Percentiles rank a stretch among this genome's conserved stretches.
Evolutionary conservation across 805 yeast genomes (phyloP).

Genomic region (Zygoascus ofunaensis): DNA sequence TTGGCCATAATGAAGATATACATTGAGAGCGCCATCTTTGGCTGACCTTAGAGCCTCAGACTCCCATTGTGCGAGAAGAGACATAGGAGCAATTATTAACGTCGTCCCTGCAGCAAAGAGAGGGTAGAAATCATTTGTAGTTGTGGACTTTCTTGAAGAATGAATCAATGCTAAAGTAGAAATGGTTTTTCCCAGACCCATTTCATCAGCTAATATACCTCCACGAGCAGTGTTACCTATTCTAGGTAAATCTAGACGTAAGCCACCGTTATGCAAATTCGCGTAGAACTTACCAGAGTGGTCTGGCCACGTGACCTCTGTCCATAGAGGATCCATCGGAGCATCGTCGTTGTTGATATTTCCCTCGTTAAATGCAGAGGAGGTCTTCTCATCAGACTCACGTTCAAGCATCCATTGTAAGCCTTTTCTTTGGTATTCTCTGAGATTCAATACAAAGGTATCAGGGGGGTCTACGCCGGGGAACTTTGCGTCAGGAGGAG

Average conservation of each 20-base stretch:
- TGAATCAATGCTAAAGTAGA: slow-evolving; percentile 68
- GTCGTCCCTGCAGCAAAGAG: slow-evolving; percentile 56
- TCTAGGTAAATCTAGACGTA: slow-evolving; percentile 58
- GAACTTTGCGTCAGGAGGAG: slow-evolving; percentile 47
- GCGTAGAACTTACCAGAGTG: slow-evolving; percentile 48
- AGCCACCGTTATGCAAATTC: slow-evolving; percentile 71
- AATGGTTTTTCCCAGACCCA: slow-evolving; percentile 94
- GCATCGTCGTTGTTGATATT: slow-evolving; percentile 30
- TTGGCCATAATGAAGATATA: slow-evolving; percentile 60
- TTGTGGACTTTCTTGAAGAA: slow-evolving; percentile 26
- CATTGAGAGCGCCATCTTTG: slow-evolving; percentile 17
- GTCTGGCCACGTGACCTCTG: slow-evolving; percentile 46
- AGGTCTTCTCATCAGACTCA: slow-evolving; percentile 48
- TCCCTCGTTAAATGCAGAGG: slow-evolving; percentile 11
- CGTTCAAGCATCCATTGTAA: slow-evolving; percentile 82
- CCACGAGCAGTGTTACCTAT: slow-evolving; percentile 54
- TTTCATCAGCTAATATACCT: slow-evolving; percentile 90
- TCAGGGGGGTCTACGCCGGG: slow-evolving; percentile 58
- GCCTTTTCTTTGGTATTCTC: slow-evolving; percentile 79
- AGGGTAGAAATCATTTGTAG: background rate
- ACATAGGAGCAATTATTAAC: slow-evolving; percentile 80
- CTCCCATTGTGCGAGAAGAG: slow-evolving; percentile 86
- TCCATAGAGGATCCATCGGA: slow-evolving; percentile 79
- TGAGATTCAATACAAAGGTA: slow-evolving; percentile 46
- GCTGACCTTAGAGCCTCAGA: slow-evolving; percentile 57